phyloP scores from a whole-genome alignment of 129 eudicot species.

The Helianthus annuus region DNA sequence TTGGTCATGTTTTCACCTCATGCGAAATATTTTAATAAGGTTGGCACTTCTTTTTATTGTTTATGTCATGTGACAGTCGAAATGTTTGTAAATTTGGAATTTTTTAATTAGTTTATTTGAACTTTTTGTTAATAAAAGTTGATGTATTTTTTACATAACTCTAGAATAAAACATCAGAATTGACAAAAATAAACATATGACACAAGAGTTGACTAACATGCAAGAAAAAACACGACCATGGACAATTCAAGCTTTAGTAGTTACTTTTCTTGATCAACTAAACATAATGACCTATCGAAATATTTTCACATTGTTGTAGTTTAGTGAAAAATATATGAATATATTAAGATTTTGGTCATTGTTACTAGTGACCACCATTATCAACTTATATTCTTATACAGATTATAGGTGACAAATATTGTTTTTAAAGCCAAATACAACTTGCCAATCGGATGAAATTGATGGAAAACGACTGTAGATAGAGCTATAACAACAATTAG shows the following conservation, averaged over 20 bases:
- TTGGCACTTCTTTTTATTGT: slow-evolving; percentile 29
- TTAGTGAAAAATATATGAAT: neutral
- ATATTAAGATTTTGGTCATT: neutral
- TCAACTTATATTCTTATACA: neutral
- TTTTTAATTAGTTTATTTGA: neutral
- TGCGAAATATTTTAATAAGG: slow-evolving; percentile 24
- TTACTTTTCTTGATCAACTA: slow-evolving; percentile 21
- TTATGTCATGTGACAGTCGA: slow-evolving; percentile 29
- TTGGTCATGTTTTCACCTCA: slow-evolving; percentile 24
- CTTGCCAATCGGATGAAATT: neutral
- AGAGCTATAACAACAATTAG: too few species aligned
- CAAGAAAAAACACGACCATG: slow-evolving; percentile 11
- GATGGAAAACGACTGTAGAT: neutral
- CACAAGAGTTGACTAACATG: slow-evolving; percentile 25
- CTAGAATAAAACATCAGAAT: slow-evolving; percentile 4
- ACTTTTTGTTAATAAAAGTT: neutral
- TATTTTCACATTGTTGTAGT: slow-evolving; percentile 16
- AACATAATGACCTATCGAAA: slow-evolving; percentile 2
- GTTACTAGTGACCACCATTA: neutral
- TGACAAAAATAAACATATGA: slow-evolving; percentile 4
- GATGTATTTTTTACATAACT: neutral
- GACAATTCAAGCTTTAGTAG: slow-evolving; percentile 19
- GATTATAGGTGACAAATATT: neutral
- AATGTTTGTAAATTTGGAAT: neutral
- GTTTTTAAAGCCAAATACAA: neutral